Conservation (phyloP, 2,329 filamentous ascomycete genomes). For the Colletotrichum sp. region DNA sequence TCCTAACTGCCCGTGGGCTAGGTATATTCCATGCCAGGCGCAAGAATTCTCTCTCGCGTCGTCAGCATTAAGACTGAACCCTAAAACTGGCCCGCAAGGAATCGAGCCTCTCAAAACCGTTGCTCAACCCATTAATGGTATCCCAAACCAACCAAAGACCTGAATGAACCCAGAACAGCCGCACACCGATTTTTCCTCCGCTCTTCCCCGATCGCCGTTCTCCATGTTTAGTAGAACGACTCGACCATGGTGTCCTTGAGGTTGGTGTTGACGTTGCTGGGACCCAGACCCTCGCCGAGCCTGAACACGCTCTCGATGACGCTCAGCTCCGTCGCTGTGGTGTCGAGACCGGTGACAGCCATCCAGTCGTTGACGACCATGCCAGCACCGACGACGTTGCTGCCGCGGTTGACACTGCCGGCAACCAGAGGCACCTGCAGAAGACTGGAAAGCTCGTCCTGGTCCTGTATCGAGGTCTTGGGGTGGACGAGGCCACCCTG, state of each 20-base stretch:
- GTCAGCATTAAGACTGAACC: not conserved
- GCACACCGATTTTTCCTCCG: not conserved
- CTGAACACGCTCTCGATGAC: conserved; percentile 97
- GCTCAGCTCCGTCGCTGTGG: conserved; percentile 92
- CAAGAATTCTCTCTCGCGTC: not conserved
- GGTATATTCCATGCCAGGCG: conserved; percentile 9
- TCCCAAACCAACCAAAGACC: conserved; percentile 20
- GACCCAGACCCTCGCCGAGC: conserved; percentile 83
- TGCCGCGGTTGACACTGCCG: conserved; percentile 91
- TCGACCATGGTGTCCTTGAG: conserved; percentile 99
- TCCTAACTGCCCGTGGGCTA: conserved; percentile 7
- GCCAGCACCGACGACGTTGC: conserved; percentile 91
- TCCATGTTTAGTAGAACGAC: conserved; percentile 83
- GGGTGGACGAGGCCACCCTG: conserved; percentile 96
- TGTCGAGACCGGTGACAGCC: conserved; percentile 89
- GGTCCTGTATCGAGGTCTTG: conserved; percentile 95
- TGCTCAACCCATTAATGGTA: conserved; percentile 21
- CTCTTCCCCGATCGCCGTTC: not conserved
- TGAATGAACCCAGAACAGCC: conserved; percentile 2
- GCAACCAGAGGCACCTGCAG: conserved; percentile 96
- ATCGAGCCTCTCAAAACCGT: conserved; percentile 1
- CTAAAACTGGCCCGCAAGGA: conserved; percentile 6
- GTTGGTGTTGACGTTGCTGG: conserved; percentile 78
- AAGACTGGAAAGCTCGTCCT: conserved; percentile 93
- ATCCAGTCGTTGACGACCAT: conserved; percentile 98